Base-by-base conservation (phyloP, 192 early-diverging fungal species). In the Lobulomyces angularis region DNA sequence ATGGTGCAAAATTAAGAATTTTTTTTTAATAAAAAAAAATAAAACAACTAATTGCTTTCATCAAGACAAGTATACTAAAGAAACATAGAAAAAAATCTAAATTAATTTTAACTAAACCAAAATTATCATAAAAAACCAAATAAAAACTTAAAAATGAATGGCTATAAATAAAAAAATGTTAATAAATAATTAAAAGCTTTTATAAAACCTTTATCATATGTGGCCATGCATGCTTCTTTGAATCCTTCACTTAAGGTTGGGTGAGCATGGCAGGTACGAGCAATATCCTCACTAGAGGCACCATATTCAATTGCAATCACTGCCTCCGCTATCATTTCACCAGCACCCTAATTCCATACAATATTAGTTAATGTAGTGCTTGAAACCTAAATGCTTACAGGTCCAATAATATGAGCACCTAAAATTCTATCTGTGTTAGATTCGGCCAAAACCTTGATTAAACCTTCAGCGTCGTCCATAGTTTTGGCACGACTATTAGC, bases 301-400 rank as follows among this genome's bases (percentile, higher is more conserved):
- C 89, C 89, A 59, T 97, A 97, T 64, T 97, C 93, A 70, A 97
- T 82, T 41, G 90, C 94, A 31, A 97, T 65, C 35, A 83, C 88
- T 43, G 86, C 90, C 72, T 97, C 94, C 44, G 86, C 88, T 59
- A 97, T 93, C 90, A 97, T 90, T 64, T 97, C 94, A 58, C 94
- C 94, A 45, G 94, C 94, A 64, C 88, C 90, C 53, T 64, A 27
- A 7, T 25, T 14, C 16, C 19, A 14, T 48, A 3, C 14, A 11
- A n/a, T n/a, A n/a, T n/a, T n/a, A n/a, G n/a, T n/a, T n/a, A n/a
- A n/a, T n/a, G n/a, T n/a, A n/a, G n/a, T n/a, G n/a, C n/a, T n/a
- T n/a, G n/a, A n/a, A n/a, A n/a, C n/a, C n/a, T n/a, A n/a, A n/a
- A n/a, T n/a, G n/a, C 62, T 46, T 33, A 65, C 67, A 40, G 89